phyloP scores from a whole-genome alignment of 2,329 filamentous ascomycete species.

The Microdochium nivale region DNA sequence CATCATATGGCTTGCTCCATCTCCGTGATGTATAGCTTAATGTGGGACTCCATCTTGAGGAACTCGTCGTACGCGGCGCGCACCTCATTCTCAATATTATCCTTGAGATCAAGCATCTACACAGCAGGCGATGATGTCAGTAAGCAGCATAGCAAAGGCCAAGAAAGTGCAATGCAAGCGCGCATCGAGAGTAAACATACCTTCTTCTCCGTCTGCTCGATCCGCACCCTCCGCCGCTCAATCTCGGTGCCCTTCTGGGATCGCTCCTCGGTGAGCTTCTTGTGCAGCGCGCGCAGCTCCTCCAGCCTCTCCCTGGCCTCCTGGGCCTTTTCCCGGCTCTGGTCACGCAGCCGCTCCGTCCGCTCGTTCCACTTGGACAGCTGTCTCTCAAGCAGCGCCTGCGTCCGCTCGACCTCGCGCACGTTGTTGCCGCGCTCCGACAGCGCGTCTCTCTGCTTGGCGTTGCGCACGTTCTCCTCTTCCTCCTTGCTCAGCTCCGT shows the following conservation, averaged over 20 bases:
- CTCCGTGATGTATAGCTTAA: slow-evolving; percentile 95
- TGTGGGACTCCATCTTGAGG: slow-evolving; percentile 93
- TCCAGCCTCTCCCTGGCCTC: slow-evolving; percentile 86
- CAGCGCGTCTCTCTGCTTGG: slow-evolving; percentile 76
- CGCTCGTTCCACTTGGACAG: slow-evolving; percentile 78
- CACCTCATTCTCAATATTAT: slow-evolving; percentile 93
- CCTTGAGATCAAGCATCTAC: slow-evolving; percentile 94
- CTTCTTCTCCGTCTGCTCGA: slow-evolving; percentile 99
- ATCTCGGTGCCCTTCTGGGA: slow-evolving; percentile 84
- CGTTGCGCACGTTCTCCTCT: slow-evolving; percentile 73
- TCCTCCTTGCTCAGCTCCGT: slow-evolving; percentile 85
- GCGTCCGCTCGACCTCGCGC: slow-evolving; percentile 82
- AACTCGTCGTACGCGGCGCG: slow-evolving; percentile 89
- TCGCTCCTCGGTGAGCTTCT: slow-evolving; percentile 74
- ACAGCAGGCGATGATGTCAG: slow-evolving; percentile 13
- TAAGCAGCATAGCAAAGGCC: slow-evolving; percentile 1
- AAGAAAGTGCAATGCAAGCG: background rate
- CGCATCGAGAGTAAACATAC: slow-evolving; percentile 35
- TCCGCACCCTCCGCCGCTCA: slow-evolving; percentile 82
- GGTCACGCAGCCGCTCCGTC: slow-evolving; percentile 73
- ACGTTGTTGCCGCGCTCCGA: slow-evolving; percentile 84
- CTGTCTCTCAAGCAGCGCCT: slow-evolving; percentile 76
- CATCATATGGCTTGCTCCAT: slow-evolving; percentile 79
- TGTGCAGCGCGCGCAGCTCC: slow-evolving; percentile 71
- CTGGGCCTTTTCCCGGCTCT: slow-evolving; percentile 72